Percentiles rank a stretch among this genome's conserved stretches.
These are phyloP conservation scores for Naegleria lovaniensis DNA, from an alignment of 208 protist species.

Conservation along the genomic window DNA sequence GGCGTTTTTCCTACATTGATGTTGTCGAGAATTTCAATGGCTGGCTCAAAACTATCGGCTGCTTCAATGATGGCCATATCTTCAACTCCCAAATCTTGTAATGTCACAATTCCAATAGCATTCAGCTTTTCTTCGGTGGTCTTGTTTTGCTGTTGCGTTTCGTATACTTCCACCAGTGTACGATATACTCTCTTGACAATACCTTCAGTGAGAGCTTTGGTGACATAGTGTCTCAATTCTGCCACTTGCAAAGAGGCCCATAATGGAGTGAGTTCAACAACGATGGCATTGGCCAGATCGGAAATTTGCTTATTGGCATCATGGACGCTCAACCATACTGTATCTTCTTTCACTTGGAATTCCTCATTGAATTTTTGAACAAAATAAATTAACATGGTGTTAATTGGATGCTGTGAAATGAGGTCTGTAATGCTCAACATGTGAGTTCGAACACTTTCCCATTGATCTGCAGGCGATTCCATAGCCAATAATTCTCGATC, in stretches of 20 bases:
- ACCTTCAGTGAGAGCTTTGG: background rate
- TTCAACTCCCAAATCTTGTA: background rate
- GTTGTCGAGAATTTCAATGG: background rate
- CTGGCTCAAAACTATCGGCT: background rate
- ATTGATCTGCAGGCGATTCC: background rate
- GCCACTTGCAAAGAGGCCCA: background rate
- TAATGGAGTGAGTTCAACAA: background rate
- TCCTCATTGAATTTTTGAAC: background rate
- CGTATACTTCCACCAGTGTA: background rate
- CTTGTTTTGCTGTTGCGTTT: background rate
- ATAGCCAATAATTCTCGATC: background rate
- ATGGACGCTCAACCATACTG: background rate
- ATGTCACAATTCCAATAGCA: background rate
- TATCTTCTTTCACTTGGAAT: background rate
- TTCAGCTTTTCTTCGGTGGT: background rate
- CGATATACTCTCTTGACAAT: background rate
- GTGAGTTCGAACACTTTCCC: background rate
- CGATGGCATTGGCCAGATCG: background rate
- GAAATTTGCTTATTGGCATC: background rate
- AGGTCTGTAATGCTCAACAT: background rate
- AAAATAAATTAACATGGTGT: conserved; percentile 4
- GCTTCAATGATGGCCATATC: background rate
- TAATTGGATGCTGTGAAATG: background rate
- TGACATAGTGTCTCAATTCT: background rate
- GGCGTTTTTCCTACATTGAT: background rate